These are phyloP conservation scores for Aspergillus melleus DNA, from an alignment of 2,329 filamentous ascomycete genomes.

Conservation along the genomic window DNA sequence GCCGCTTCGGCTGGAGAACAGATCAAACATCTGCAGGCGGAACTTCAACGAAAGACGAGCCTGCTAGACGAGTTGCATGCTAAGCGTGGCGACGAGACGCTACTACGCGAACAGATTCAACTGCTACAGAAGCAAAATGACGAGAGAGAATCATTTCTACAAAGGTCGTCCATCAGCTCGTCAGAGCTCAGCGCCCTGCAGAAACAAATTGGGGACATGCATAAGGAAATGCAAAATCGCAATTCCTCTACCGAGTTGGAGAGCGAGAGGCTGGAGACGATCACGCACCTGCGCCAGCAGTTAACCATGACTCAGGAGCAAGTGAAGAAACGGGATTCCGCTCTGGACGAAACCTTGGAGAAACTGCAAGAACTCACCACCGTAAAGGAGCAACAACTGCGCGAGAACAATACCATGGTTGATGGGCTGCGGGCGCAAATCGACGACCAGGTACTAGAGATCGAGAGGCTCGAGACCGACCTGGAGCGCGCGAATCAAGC, in stretches of 20 bases:
- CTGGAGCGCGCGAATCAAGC: conserved; percentile 34
- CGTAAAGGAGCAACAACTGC: conserved; percentile 35
- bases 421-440: conserved; percentile 37
- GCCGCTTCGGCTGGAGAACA: conserved; percentile 39
- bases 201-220: conserved; percentile 33
- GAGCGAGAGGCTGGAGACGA: conserved; percentile 31
- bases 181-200: conserved; percentile 28
- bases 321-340: conserved; percentile 34
- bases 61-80: conserved; percentile 30
- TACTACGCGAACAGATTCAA: conserved; percentile 32
- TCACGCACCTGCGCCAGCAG: conserved; percentile 34
- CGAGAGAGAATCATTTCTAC: conserved; percentile 25
- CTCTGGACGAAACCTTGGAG: conserved; percentile 33
- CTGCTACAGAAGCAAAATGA: conserved; percentile 29
- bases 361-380: conserved; percentile 35
- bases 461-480: conserved; percentile 36
- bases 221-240: conserved; percentile 31
- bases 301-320: conserved; percentile 34
- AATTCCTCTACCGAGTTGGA: conserved; percentile 24
- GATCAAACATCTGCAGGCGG: conserved; percentile 39
- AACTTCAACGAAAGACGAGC: conserved; percentile 34
- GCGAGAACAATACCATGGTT: conserved; percentile 38
- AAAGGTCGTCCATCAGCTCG: conserved; percentile 21
- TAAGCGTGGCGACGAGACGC: conserved; percentile 22
- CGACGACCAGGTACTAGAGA: conserved; percentile 35